Evolutionary conservation across 164 flowering plant species (phyloP), one percentile per base, ranked within the genome.

Genomic region (Vitis amurensis): DNA sequence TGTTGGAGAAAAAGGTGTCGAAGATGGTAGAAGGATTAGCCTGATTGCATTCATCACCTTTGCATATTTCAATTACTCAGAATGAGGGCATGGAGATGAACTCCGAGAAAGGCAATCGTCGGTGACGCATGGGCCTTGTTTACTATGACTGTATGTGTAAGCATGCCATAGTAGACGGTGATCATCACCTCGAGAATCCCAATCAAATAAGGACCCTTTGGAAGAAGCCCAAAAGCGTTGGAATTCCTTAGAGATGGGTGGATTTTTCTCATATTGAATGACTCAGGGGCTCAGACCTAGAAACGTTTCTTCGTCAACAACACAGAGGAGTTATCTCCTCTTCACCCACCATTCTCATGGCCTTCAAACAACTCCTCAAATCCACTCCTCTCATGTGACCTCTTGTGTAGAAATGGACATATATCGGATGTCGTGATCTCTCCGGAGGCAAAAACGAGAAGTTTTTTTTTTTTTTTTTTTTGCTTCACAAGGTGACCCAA

Each of bases 71-170:
- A 59, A 11, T 19, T 19, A 19, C 9, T 51, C 3, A 65, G 23
- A 31, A 5, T 17, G 55, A 53, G 69, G 61, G 15, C 0, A 19
- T 19, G 64, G 75, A 59, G 52, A 57, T 52, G 55, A 61, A 58
- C 59, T 50, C 68, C 17, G 68, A 57, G 59, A 72, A 23, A 30
- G 23, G 23, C 37, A 37, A 49, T 53, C 44, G 57, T 31, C 63
- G 59, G 60, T 76, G 79, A 11, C 83, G 80, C 8, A 95, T 94
- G 31, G 97, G 96, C 2, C 67, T 92, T 23, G 7, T 91, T 0
- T 92, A 92, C 76, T 97, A 94, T 64, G 97, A 92, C 73, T 81
- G 95, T 68, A 91, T 92, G 99, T 89, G 97, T 63, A 78, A 81
- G 51, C 98, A 95, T 71, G 63, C 49, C 15, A 76, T 81, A 2